Evolutionary conservation across 1,284 basidiomycete genomes (phyloP).

Genomic region (Malassezia slooffiae): DNA sequence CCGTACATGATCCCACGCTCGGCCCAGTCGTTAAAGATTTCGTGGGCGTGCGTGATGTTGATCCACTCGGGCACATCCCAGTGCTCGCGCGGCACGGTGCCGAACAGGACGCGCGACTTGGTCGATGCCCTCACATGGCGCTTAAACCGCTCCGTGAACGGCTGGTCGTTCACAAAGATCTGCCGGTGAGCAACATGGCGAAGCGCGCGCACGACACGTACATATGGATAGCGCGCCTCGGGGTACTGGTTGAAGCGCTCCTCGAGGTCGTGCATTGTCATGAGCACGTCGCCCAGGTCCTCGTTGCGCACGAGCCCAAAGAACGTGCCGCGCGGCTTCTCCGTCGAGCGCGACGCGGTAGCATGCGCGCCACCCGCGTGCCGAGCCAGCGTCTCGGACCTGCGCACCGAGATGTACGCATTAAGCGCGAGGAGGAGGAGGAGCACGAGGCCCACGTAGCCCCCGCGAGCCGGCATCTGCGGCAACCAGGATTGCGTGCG

Average conservation of each 20-base stretch:
- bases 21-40: conserved; percentile 56
- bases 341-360: too few species aligned
- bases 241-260: conserved; percentile 30
- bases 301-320: conserved; percentile 41
- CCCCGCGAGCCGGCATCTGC: too few species aligned
- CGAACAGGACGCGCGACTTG: conserved; percentile 52
- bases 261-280: conserved; percentile 23
- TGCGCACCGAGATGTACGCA: too few species aligned
- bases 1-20: conserved; percentile 65
- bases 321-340: conserved; percentile 38
- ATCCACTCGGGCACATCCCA: conserved; percentile 71
- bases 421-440: too few species aligned
- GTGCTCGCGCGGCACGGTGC: conserved; percentile 64
- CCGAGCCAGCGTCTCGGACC: too few species aligned
- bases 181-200: not conserved
- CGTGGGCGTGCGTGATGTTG: conserved; percentile 55
- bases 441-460: too few species aligned
- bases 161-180: conserved; percentile 47
- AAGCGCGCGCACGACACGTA: not conserved
- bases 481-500: too few species aligned
- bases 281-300: conserved; percentile 35
- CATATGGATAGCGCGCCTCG: conserved; percentile 41
- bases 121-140: conserved; percentile 27
- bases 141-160: conserved; percentile 47
- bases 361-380: too few species aligned